Evolutionary conservation across 116 monocot genomes (phyloP), one percentile per base, ranked within the genome.

Genomic region (Iris pallida): DNA sequence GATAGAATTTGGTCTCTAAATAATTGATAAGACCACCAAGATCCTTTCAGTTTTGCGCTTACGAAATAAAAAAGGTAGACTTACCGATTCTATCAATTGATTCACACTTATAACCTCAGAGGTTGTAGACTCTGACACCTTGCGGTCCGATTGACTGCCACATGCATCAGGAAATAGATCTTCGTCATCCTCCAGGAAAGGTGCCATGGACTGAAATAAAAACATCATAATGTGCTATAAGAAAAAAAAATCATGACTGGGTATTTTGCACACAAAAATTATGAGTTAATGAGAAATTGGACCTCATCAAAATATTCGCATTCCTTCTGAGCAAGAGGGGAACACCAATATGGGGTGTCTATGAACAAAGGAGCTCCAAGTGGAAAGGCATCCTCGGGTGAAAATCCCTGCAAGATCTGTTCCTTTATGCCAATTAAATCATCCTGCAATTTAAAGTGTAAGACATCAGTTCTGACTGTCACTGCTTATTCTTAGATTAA

Each of bases 21-120:
- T 59, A 40, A 13, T 59, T 19, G 57, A 14, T 59, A 59, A 59
- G 12, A 41, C 7, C 7, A 59, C 59, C 11, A 18, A 64, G 64
- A 8, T 13, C 63, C 16, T 63, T 13, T 3, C 8, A 46, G 42
- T 46, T 1, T 9, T 47, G 66, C 40, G 8, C n/a, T 20, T 53
- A 12, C 17, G 66, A 9, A 54, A 67, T n/a, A n/a, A n/a, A n/a
- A 30, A 30, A 30, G 0, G 42, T 60, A n/a, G 4, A 72, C 82
- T 41, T 89, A 97, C 97, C 57, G 97, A 92, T 85, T 89, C 87
- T 42, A 97, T 87, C 57, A 92, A 64, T 66, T 97, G 89, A 63
- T 87, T 85, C 20, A 85, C 92, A 60, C 79, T 87, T 48, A 97
- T 61, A 69, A 97, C 78, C 61, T 90, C 85, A 56, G 79, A 71